These are phyloP conservation scores for Seiridium cupressi DNA, from an alignment of 2,329 filamentous ascomycete species.

Conservation along the genomic window DNA sequence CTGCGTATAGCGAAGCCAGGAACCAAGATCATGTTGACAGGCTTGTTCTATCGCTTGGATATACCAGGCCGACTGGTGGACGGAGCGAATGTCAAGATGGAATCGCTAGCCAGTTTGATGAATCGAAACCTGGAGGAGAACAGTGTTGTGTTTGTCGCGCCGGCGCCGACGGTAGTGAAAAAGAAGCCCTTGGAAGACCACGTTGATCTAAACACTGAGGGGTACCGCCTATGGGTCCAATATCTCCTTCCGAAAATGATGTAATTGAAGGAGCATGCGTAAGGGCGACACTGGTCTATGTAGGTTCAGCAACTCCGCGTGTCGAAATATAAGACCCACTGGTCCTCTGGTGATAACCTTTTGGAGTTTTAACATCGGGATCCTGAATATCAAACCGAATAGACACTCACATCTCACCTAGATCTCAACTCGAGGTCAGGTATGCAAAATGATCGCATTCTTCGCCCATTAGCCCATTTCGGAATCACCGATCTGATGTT, in stretches of 20 bases:
- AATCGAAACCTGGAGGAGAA: not conserved
- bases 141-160: not conserved
- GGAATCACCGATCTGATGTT: too few relatives aligned
- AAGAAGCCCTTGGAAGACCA: slow-evolving; percentile 15
- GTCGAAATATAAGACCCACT: too few relatives aligned
- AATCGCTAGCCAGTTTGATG: not conserved
- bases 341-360: too few relatives aligned
- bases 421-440: too few relatives aligned
- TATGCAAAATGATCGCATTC: too few relatives aligned
- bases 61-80: slow-evolving; percentile 13
- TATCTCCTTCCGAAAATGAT: not conserved
- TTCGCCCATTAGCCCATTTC: too few relatives aligned
- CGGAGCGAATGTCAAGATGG: slow-evolving; percentile 12
- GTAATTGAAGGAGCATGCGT: too few relatives aligned
- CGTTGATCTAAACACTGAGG: slow-evolving; percentile 19
- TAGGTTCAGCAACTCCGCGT: too few relatives aligned
- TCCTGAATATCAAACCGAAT: too few relatives aligned
- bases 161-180: not conserved
- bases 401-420: too few relatives aligned
- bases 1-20: not conserved
- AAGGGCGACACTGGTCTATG: too few relatives aligned
- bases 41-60: slow-evolving; percentile 18
- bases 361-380: too few relatives aligned
- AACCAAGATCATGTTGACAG: slow-evolving; percentile 16
- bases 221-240: slow-evolving; percentile 16